Evolutionary conservation across 2,329 filamentous ascomycete species (phyloP).

Genomic region (Verticillium zaregamsianum): DNA sequence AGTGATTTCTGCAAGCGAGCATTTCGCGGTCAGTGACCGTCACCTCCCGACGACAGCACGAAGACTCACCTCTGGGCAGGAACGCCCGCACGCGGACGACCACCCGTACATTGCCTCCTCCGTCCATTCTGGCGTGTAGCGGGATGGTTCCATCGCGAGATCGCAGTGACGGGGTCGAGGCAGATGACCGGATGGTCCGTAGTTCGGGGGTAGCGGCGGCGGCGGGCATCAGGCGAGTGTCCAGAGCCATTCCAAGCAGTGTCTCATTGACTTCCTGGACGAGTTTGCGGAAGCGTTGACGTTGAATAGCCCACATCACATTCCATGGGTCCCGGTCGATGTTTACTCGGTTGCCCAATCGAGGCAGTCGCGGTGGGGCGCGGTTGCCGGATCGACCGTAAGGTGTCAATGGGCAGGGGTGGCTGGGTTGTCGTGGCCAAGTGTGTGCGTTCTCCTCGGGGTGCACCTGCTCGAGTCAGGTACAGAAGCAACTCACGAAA

Average conservation of each 20-base stretch:
- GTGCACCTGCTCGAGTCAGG: background rate
- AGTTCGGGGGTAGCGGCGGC: conserved; percentile 28
- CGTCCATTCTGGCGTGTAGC: conserved; percentile 50
- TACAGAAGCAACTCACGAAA: background rate
- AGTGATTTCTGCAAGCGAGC: conserved; percentile 62
- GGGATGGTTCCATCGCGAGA: conserved; percentile 66
- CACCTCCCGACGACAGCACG: conserved; percentile 3
- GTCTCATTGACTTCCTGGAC: conserved; percentile 34
- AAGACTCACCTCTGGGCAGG: conserved; percentile 64
- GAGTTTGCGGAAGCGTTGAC: conserved; percentile 33
- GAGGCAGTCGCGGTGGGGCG: conserved; percentile 9
- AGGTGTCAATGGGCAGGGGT: background rate
- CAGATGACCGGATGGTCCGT: conserved; percentile 54
- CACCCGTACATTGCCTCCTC: conserved; percentile 75
- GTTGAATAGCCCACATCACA: conserved; percentile 17
- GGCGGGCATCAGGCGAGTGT: conserved; percentile 41
- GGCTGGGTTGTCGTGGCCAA: background rate
- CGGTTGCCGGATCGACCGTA: conserved; percentile 12
- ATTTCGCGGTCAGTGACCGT: conserved; percentile 7
- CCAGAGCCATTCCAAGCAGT: conserved; percentile 35
- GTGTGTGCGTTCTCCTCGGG: background rate
- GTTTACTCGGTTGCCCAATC: conserved; percentile 16
- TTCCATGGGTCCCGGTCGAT: conserved; percentile 6
- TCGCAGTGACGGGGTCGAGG: conserved; percentile 74
- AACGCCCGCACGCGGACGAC: conserved; percentile 79